A percentile compares a stretch with the other conserved stretches of the same genome.
These are phyloP conservation scores for Gryganskiella cystojenkinii DNA, from an alignment of 192 early-diverging fungal genomes.

Conservation along the genomic window DNA sequence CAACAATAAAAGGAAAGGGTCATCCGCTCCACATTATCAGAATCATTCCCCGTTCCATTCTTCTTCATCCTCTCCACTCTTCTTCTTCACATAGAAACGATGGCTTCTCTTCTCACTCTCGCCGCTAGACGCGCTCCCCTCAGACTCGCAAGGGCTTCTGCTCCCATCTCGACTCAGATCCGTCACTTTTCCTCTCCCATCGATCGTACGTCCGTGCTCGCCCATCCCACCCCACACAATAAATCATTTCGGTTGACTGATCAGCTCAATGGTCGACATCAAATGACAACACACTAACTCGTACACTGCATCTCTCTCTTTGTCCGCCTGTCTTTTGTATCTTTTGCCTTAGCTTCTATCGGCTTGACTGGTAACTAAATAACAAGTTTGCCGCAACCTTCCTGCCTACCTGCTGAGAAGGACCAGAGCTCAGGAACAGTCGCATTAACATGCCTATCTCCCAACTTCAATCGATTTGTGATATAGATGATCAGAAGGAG, in stretches of 20 bases:
- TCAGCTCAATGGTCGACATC: too few relatives aligned
- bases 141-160: slow-evolving; percentile 8
- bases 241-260: too few relatives aligned
- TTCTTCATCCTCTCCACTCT: slow-evolving; percentile 6
- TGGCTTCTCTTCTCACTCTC: slow-evolving; percentile 31
- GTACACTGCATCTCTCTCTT: too few relatives aligned
- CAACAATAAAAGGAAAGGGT: too few relatives aligned
- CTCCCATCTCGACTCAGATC: slow-evolving; percentile 21
- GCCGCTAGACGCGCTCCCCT: slow-evolving; percentile 26
- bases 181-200: slow-evolving; percentile 35
- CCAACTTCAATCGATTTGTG: slow-evolving; percentile 1
- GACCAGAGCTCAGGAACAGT: too few relatives aligned
- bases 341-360: slow-evolving; percentile 22
- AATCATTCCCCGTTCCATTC: not conserved
- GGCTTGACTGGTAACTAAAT: slow-evolving; percentile 33
- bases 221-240: too few relatives aligned
- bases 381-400: too few relatives aligned
- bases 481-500: slow-evolving; percentile 57
- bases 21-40: too few relatives aligned
- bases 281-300: too few relatives aligned
- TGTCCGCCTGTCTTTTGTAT: too few relatives aligned
- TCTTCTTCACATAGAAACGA: not conserved
- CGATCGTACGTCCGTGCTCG: slow-evolving; percentile 30
- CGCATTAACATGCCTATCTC: not conserved
- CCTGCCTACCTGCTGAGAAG: too few relatives aligned